Conservation (phyloP, 2,329 filamentous ascomycete genomes). For the Dendryphion nanum region DNA sequence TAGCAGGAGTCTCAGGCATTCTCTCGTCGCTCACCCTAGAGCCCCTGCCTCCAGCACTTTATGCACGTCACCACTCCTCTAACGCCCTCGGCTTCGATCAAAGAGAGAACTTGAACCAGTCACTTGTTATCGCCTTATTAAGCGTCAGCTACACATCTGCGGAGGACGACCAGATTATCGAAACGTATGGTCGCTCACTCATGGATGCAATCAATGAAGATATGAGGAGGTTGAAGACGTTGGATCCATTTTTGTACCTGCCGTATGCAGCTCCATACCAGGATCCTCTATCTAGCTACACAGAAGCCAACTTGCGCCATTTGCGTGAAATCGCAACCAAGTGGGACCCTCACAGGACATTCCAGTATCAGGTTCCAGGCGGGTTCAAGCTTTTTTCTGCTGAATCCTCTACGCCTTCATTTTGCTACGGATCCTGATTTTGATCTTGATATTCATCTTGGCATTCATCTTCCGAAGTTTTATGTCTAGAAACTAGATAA, state of each 20-base stretch:
- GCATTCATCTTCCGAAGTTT: too few species aligned
- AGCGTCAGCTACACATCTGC: conserved; percentile 4
- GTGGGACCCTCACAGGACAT: conserved; percentile 1
- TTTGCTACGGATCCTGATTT: too few species aligned
- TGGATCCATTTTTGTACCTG: conserved; percentile 13
- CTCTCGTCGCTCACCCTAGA: conserved; percentile 4
- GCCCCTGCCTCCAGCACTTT: conserved; percentile 4
- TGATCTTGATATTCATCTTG: too few species aligned
- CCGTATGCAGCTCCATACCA: conserved; percentile 19
- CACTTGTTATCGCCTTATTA: conserved; percentile 2
- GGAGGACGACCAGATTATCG: neutral
- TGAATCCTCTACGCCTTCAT: too few species aligned
- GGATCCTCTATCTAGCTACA: conserved; percentile 9
- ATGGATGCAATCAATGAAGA: conserved; percentile 2
- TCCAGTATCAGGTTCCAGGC: conserved; percentile 3
- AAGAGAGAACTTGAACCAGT: conserved; percentile 3
- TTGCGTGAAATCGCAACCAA: conserved; percentile 2
- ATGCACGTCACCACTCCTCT: conserved; percentile 1
- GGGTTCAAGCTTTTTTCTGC: conserved; percentile 6
- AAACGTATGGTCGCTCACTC: conserved; percentile 1
- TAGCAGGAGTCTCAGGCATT: neutral
- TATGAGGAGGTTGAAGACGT: conserved; percentile 1
- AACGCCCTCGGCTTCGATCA: conserved; percentile 2
- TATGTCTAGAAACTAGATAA: too few species aligned
- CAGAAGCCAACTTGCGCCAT: neutral